phyloP scores from a whole-genome alignment of 805 yeast genomes.

The Saccharomycopsis babjevae region DNA sequence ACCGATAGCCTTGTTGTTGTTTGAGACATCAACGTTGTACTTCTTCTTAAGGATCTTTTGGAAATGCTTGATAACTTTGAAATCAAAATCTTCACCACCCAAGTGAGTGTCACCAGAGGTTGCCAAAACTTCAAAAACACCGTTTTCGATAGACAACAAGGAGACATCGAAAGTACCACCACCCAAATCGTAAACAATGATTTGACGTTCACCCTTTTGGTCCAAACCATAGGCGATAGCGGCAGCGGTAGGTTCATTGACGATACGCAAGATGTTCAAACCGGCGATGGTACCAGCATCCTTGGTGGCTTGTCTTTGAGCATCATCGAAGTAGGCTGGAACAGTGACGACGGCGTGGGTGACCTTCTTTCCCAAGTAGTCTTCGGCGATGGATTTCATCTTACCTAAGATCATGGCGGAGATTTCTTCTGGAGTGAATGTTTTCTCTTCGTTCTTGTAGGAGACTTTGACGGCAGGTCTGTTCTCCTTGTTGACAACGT shows the following conservation, averaged over 20 bases:
- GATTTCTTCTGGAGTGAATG: constrained; percentile 85
- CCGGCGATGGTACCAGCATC: constrained; percentile 93
- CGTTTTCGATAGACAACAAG: constrained; percentile 75
- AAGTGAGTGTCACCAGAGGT: constrained; percentile 95
- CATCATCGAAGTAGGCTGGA: constrained; percentile 89
- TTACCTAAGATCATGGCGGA: constrained; percentile 86
- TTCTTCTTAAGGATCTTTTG: constrained; percentile 86
- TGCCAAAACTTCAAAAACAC: constrained; percentile 86
- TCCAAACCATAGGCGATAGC: constrained; percentile 95
- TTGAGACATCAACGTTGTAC: constrained; percentile 72
- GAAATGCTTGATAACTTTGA: constrained; percentile 80
- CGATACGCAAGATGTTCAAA: constrained; percentile 76
- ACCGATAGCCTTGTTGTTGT: constrained; percentile 40
- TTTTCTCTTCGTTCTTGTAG: constrained; percentile 61
- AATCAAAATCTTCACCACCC: constrained; percentile 97
- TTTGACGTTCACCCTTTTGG: constrained; percentile 72
- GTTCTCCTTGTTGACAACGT: constrained; percentile 56
- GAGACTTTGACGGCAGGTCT: constrained; percentile 78
- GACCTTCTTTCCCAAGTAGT: constrained; percentile 72
- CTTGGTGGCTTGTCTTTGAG: constrained; percentile 90
- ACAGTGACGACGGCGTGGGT: constrained; percentile 89
- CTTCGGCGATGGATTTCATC: constrained; percentile 91
- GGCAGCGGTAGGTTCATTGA: constrained; percentile 94
- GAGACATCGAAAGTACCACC: constrained; percentile 98
- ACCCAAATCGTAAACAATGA: constrained; percentile 89